Percentiles rank a stretch among this genome's conserved stretches.
Evolutionary conservation across 805 yeast genomes (phyloP).

Genomic region (Yarrowia bubula): DNA sequence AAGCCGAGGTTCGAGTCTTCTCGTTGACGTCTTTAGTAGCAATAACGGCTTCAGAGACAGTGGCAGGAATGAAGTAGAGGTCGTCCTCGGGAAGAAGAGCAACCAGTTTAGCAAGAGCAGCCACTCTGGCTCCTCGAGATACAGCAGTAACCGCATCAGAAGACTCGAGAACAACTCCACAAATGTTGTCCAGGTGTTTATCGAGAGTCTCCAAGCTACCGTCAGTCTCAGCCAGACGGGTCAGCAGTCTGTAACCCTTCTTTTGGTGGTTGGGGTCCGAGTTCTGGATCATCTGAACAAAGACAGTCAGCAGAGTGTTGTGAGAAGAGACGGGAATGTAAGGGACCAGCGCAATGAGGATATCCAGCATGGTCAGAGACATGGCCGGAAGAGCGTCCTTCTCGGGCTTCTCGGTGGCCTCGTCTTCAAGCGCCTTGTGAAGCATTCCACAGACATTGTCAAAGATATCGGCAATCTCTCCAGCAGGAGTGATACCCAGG

Average conservation of each 20-base stretch:
- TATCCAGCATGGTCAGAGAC: slow-evolving; percentile 86
- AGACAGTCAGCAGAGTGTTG: slow-evolving; percentile 73
- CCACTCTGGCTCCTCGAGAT: slow-evolving; percentile 76
- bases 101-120: slow-evolving; percentile 61
- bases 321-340: slow-evolving; percentile 72
- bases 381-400: slow-evolving; percentile 48
- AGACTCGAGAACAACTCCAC: slow-evolving; percentile 52
- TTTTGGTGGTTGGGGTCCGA: slow-evolving; percentile 69
- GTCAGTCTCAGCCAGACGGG: slow-evolving; percentile 68
- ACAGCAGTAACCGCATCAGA: slow-evolving; percentile 55
- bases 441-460: slow-evolving; percentile 80
- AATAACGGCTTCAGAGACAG: slow-evolving; percentile 83
- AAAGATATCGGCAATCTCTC: slow-evolving; percentile 72
- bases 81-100: slow-evolving; percentile 62
- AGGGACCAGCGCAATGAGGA: slow-evolving; percentile 81
- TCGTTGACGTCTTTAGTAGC: slow-evolving; percentile 92
- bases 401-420: slow-evolving; percentile 41
- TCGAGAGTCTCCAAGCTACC: slow-evolving; percentile 56
- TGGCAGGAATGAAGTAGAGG: slow-evolving; percentile 73
- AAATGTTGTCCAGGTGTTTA: slow-evolving; percentile 56
- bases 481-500: slow-evolving; percentile 63
- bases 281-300: slow-evolving; percentile 61
- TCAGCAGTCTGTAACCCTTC: slow-evolving; percentile 71
- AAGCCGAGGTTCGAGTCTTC: slow-evolving; percentile 80
- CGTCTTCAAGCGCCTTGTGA: slow-evolving; percentile 56